These are phyloP conservation scores for Hemisphaericaspora subhashii DNA, from an alignment of 1,139 yeast species.

Conservation along the genomic window DNA sequence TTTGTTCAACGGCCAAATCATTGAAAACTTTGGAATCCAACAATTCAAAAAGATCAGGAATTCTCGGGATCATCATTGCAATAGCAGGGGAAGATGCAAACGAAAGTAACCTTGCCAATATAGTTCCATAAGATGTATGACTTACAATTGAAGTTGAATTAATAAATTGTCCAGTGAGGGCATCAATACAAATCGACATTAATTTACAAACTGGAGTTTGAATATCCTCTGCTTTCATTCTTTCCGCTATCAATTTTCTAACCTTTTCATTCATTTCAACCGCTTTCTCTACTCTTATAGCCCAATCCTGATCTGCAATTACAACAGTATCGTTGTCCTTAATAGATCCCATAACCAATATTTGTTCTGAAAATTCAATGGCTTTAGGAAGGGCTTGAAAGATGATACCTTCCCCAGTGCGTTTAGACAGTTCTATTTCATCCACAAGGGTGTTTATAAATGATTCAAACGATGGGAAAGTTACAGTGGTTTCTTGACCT, in stretches of 20 bases:
- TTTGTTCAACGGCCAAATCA: slow-evolving; percentile 38
- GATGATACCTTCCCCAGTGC: slow-evolving; percentile 22
- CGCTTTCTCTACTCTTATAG: slow-evolving; percentile 68
- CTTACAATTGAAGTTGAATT: slow-evolving; percentile 15
- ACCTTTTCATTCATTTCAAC: slow-evolving; percentile 61
- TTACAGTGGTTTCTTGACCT: slow-evolving; percentile 32
- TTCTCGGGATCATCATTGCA: slow-evolving; percentile 20
- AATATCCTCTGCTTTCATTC: slow-evolving; percentile 20
- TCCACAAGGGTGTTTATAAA: slow-evolving; percentile 29
- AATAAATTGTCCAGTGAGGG: slow-evolving; percentile 27
- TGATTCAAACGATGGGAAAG: slow-evolving; percentile 46
- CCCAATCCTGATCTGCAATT: slow-evolving; percentile 76
- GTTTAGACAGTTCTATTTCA: slow-evolving; percentile 23
- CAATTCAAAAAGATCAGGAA: slow-evolving; percentile 23
- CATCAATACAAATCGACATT: slow-evolving; percentile 27
- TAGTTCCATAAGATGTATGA: slow-evolving; percentile 26
- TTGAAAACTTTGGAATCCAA: slow-evolving; percentile 23
- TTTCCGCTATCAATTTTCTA: slow-evolving; percentile 31
- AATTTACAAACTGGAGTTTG: slow-evolving; percentile 17
- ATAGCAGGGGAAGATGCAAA: slow-evolving; percentile 34
- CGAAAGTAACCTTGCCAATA: slow-evolving; percentile 34
- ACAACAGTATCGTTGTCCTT: slow-evolving; percentile 53
- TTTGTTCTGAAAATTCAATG: slow-evolving; percentile 49
- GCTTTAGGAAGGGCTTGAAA: slow-evolving; percentile 38
- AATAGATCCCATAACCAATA: slow-evolving; percentile 66